Evolutionary conservation across 345 rosid species (phyloP).

Genomic region (Firmiana major): DNA sequence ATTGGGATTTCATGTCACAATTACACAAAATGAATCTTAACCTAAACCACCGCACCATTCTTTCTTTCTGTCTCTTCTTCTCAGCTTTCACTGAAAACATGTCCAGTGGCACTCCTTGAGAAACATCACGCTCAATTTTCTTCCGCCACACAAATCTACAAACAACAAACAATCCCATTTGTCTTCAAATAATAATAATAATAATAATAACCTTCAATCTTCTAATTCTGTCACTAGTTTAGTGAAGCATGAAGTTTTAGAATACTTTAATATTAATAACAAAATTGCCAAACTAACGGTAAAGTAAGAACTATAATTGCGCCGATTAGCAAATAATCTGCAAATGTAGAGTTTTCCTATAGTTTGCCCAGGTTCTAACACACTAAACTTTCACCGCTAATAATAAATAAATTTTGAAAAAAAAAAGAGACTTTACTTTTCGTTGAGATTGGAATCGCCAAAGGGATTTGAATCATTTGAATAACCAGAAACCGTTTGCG

Average conservation of each 20-base stretch:
- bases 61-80: constrained; percentile 73
- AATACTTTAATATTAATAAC: neutral
- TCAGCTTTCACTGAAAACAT: constrained; percentile 75
- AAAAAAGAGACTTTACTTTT: constrained; percentile 45
- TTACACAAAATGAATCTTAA: neutral
- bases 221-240: neutral
- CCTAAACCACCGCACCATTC: constrained; percentile 56
- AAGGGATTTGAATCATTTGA: constrained; percentile 95
- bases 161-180: neutral
- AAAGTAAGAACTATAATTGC: neutral
- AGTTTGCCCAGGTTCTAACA: neutral
- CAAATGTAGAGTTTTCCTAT: neutral
- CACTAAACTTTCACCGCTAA: neutral
- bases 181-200: neutral
- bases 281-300: neutral
- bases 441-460: constrained; percentile 91
- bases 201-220: neutral
- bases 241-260: neutral
- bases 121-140: constrained; percentile 85
- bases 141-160: constrained; percentile 92
- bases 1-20: neutral
- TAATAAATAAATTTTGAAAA: neutral
- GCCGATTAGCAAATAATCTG: neutral
- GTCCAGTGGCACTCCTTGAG: constrained; percentile 61
- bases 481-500: constrained; percentile 72